Conservation (phyloP, 2,329 filamentous ascomycete genomes). For the Thelonectria discophora region DNA sequence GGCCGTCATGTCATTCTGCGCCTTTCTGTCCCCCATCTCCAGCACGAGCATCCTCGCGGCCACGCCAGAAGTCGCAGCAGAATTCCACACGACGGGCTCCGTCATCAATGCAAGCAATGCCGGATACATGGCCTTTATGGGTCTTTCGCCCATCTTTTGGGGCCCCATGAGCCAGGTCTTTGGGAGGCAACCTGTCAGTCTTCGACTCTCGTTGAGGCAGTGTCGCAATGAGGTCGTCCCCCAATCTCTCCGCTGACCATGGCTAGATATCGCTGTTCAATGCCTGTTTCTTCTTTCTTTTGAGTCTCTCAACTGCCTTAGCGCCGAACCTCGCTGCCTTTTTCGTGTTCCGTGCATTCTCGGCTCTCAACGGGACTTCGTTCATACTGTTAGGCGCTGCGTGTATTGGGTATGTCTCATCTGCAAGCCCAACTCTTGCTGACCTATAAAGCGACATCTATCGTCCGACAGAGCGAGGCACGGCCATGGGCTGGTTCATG, state of each 20-base stretch:
- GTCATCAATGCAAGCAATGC: slow-evolving; percentile 81
- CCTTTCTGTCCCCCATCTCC: slow-evolving; percentile 78
- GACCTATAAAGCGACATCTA: slow-evolving; percentile 62
- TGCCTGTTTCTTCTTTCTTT: slow-evolving; percentile 70
- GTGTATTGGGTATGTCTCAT: slow-evolving; percentile 65
- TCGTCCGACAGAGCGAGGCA: slow-evolving; percentile 73
- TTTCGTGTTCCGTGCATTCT: slow-evolving; percentile 78
- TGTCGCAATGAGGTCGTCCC: background rate
- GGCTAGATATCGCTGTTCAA: slow-evolving; percentile 58
- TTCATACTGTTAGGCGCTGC: slow-evolving; percentile 78
- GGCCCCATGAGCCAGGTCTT: slow-evolving; percentile 75
- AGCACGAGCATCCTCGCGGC: slow-evolving; percentile 78
- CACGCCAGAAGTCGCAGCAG: slow-evolving; percentile 75
- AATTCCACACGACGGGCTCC: slow-evolving; percentile 70
- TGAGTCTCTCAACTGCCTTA: slow-evolving; percentile 77
- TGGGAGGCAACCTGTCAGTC: slow-evolving; percentile 64
- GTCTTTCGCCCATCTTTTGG: slow-evolving; percentile 74
- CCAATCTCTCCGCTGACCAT: background rate
- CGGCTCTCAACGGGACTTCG: slow-evolving; percentile 78
- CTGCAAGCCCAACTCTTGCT: background rate
- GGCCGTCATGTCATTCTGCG: slow-evolving; percentile 74
- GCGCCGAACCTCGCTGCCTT: slow-evolving; percentile 76
- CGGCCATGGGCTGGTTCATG: slow-evolving; percentile 78
- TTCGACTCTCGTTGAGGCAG: background rate
- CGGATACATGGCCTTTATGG: slow-evolving; percentile 78